Percentiles rank a stretch among this genome's conserved stretches.
Evolutionary conservation across 495 filamentous ascomycete species (phyloP).

Genomic region (Tetracladium marchalianum): DNA sequence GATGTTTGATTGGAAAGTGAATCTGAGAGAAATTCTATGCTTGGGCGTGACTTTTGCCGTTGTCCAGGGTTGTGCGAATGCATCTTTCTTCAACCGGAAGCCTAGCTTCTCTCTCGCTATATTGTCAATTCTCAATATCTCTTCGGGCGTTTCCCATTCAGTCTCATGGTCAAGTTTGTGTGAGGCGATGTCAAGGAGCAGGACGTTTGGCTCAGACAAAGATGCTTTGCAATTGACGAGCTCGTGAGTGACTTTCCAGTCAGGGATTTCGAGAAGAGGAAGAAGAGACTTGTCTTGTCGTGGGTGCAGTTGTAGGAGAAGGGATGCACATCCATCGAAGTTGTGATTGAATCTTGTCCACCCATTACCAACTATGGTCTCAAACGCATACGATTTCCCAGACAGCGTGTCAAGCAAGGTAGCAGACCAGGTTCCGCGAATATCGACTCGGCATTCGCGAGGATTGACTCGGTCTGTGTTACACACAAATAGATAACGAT

Average conservation of each 20-base stretch:
- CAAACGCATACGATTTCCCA: background rate
- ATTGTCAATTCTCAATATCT: conserved; percentile 21
- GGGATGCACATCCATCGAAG: conserved; percentile 16
- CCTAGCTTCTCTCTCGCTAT: conserved; percentile 6
- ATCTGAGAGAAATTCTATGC: background rate
- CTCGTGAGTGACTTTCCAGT: conserved; percentile 3
- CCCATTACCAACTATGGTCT: background rate
- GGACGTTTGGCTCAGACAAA: conserved; percentile 20
- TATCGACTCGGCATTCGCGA: background rate
- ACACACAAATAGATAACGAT: conserved; percentile 20
- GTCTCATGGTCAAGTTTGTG: conserved; percentile 12
- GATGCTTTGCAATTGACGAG: background rate
- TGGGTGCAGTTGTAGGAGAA: conserved; percentile 13
- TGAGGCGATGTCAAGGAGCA: conserved; percentile 19
- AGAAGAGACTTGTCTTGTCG: background rate
- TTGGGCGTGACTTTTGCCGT: conserved; percentile 10
- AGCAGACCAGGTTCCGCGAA: conserved; percentile 17
- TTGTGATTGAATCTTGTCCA: conserved; percentile 16
- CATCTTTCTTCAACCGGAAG: conserved; percentile 12
- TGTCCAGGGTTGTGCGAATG: conserved; percentile 17
- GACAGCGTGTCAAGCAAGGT: conserved; percentile 13
- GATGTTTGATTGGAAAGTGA: conserved; percentile 8
- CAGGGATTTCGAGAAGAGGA: background rate
- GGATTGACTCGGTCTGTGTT: conserved; percentile 17
- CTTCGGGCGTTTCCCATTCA: conserved; percentile 4